These are phyloP conservation scores for Pythium monospermum DNA, from an alignment of 352 stramenopile species.

Conservation along the genomic window DNA sequence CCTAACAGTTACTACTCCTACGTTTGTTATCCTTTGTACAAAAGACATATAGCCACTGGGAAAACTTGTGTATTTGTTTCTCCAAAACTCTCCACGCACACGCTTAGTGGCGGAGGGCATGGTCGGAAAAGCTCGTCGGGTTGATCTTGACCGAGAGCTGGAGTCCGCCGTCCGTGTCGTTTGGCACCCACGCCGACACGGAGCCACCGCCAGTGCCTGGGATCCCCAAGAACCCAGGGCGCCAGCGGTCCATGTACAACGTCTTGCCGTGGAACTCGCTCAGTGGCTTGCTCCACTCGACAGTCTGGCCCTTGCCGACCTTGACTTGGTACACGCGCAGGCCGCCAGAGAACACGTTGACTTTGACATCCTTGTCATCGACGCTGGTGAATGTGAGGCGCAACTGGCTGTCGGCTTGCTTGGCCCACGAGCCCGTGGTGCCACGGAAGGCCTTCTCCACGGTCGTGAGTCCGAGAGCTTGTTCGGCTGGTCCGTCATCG, in stretches of 20 bases:
- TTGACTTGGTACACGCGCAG: constrained; percentile 38
- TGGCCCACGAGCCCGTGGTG: constrained; percentile 37
- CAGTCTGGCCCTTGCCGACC: constrained; percentile 28
- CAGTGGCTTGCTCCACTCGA: constrained; percentile 32
- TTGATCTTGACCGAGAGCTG: constrained; percentile 4
- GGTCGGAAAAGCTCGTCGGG: constrained; percentile 12
- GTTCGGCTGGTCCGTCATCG: constrained; percentile 34
- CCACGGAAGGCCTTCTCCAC: constrained; percentile 38
- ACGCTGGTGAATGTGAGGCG: constrained; percentile 37
- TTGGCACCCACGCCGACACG: constrained; percentile 20
- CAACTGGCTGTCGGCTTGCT: constrained; percentile 33
- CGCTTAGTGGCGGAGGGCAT: constrained; percentile 3
- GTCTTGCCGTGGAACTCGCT: constrained; percentile 44
- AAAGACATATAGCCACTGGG: too few relatives aligned
- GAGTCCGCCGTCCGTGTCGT: constrained; percentile 8
- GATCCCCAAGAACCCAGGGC: constrained; percentile 44
- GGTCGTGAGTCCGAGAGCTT: constrained; percentile 38
- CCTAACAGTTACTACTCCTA: too few relatives aligned
- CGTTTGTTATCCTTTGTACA: too few relatives aligned
- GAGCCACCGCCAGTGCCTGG: constrained; percentile 56
- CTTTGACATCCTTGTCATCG: constrained; percentile 39
- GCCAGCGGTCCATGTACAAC: constrained; percentile 66
- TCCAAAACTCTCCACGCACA: too few relatives aligned
- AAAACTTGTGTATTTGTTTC: too few relatives aligned
- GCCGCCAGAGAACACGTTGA: constrained; percentile 50